These are phyloP conservation scores for Globisporangium cederbergense DNA, from an alignment of 352 stramenopile species.

Conservation along the genomic window DNA sequence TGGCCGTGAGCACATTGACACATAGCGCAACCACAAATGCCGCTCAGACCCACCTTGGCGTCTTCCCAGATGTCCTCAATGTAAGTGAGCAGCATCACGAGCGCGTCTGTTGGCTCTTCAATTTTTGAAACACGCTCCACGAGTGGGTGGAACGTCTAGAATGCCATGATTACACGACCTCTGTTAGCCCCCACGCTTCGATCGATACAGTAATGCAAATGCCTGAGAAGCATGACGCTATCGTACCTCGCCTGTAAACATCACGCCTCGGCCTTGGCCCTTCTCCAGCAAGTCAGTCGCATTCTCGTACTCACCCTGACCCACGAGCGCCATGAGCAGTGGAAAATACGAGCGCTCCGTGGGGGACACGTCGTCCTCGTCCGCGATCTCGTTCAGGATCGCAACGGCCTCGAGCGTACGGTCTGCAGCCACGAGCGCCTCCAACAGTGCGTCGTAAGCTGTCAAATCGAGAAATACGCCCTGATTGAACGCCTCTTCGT, in stretches of 20 bases:
- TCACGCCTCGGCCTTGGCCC: slow-evolving; percentile 36
- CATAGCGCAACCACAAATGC: not conserved
- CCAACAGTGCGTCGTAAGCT: slow-evolving; percentile 50
- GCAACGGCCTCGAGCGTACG: slow-evolving; percentile 48
- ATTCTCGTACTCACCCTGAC: slow-evolving; percentile 35
- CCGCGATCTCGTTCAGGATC: slow-evolving; percentile 45
- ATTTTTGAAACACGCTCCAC: slow-evolving; percentile 46
- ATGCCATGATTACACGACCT: not conserved
- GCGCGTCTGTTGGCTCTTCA: slow-evolving; percentile 43
- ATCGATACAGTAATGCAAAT: not conserved
- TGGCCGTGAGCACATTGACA: not conserved
- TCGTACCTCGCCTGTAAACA: slow-evolving; percentile 43
- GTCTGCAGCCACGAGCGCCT: slow-evolving; percentile 36
- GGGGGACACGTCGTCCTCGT: slow-evolving; percentile 40
- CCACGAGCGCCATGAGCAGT: slow-evolving; percentile 40
- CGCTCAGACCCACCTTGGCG: slow-evolving; percentile 36
- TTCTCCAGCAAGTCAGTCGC: slow-evolving; percentile 43
- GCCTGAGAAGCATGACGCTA: not conserved
- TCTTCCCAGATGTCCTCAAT: slow-evolving; percentile 67
- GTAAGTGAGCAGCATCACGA: slow-evolving; percentile 56
- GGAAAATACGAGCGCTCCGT: slow-evolving; percentile 43
- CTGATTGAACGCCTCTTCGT: slow-evolving; percentile 55
- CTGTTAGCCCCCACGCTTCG: not conserved
- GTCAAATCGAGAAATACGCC: slow-evolving; percentile 54
- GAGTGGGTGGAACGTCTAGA: slow-evolving; percentile 50